Evolutionary conservation across 208 protist genomes (phyloP), one percentile per base, ranked within the genome.

Genomic region (Crithidia bombi): DNA sequence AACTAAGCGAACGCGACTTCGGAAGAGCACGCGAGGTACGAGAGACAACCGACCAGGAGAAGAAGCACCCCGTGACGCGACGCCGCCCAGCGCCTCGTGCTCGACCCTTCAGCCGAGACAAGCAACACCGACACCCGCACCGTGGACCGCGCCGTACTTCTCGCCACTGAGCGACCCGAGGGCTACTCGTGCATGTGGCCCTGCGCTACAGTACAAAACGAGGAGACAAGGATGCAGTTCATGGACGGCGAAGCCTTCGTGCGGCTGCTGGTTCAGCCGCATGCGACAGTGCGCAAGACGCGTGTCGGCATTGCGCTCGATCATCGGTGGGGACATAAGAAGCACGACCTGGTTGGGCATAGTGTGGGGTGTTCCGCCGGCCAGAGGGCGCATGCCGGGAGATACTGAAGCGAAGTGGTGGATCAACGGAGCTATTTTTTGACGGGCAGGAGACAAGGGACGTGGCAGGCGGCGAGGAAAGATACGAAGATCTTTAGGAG

Each of bases 251-350:
- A 93, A 93, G 82, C 82, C 91, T 15, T 75, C 87, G 50, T 82
- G 87, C 51, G 87, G 85, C 51, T n/a, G n/a, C n/a, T 91, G 85
- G 87, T 93, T 93, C 79, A 85, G 90, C 83, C 87, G 87, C 73
- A 93, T 93, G 87, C 85, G 91, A 77, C 85, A 90, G 70, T 75
- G 38, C 87, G 85, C 80, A 91, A 93, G 78, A 93, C 81, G 81
- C 85, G 59, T 93, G n/a, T 91, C 68, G 87, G 87, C 63, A 66
- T 90, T 30, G 87, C 83, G 19, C 87, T 93, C n/a, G 38, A 79
- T 93, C 69, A 91, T 93, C 70, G 87, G 87, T 30, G 84, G 91
- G 79, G 85, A 89, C 50, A n/a, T n/a, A 79, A 68, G 46, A 56
- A 82, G 71, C 87, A 93, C 75, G 87, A 93, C 73, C 73, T 93